Base-by-base conservation (phyloP, 202 grass and related monocot genomes). In the Hordeum pubiflorum region DNA sequence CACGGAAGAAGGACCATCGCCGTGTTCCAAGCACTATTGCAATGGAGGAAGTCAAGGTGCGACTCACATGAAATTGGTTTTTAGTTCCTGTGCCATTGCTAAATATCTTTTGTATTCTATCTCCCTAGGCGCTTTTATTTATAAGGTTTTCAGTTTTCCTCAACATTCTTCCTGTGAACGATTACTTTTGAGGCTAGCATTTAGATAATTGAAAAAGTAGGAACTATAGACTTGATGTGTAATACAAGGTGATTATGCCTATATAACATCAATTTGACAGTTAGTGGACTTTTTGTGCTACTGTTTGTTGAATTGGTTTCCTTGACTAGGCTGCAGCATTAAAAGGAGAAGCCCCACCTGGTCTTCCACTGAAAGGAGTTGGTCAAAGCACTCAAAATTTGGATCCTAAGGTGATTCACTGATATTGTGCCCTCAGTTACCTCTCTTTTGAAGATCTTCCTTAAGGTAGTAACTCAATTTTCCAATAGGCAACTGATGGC, bases 21-120 rank as follows among this genome's bases (percentile, higher is more conserved):
- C 88, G 96, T 34, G 86, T 99, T 85, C 96, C 96, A 66, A 99
- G 96, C 81, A 96, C 96, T 83, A 96, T 96, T 81, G 96, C 96
- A 79, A 99, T 99, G 14, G 92, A 96, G 87, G 96, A 99, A 96
- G 90, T 95, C 75, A 99, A 99, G 96, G 96, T 99, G 82, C 41
- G 85, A 41, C 37, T 63, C 69, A 59, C 50, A 81, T 74, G 26
- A 77, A 78, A 26, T 32, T 77, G 10, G 41, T 77, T 39, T 55
- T 72, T 57, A 36, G 17, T 15, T 69, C 18, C 63, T 6, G 27
- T 31, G 58, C 46, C 32, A 73, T 13, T 55, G 77, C 58, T 75
- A 46, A 23, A 80, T 34, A 76, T 56, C n/a, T 79, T 26, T 17
- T 73, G 0, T 31, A 38, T 81, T 59, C 27, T 31, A 34, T 54